Conservation (phyloP, 106 monocot species). For the Dendrobium nobile region DNA sequence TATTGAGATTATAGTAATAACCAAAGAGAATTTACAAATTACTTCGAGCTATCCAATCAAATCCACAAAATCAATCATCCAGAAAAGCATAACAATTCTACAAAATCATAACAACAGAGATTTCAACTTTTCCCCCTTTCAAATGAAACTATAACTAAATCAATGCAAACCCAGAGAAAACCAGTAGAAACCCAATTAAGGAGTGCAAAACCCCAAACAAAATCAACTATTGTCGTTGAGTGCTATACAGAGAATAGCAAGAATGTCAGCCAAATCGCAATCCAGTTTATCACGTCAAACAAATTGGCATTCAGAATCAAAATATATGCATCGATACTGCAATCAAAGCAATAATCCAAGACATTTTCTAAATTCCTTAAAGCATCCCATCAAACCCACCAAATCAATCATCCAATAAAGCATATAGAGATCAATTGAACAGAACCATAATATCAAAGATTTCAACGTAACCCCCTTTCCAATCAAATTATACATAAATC, state of each 20-base stretch:
- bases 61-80: not conserved
- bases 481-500: not conserved
- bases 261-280: constrained; percentile 18
- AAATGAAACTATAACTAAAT: not conserved
- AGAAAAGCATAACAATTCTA: not conserved
- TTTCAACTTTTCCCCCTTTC: not conserved
- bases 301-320: not conserved
- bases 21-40: not conserved
- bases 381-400: not conserved
- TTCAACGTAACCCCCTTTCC: not conserved
- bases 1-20: not conserved
- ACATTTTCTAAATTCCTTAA: not conserved
- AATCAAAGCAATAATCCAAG: not conserved
- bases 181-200: not conserved
- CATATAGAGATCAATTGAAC: not conserved
- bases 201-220: not conserved
- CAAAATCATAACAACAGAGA: not conserved
- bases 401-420: not conserved
- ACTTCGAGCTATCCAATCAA: not conserved
- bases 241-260: constrained; percentile 68
- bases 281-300: too few relatives aligned
- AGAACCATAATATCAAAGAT: not conserved
- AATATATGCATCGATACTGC: not conserved
- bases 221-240: constrained; percentile 58
- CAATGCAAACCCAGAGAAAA: not conserved